Conservation (phyloP, 257 asterid genomes). For the Ilex aquifolium region DNA sequence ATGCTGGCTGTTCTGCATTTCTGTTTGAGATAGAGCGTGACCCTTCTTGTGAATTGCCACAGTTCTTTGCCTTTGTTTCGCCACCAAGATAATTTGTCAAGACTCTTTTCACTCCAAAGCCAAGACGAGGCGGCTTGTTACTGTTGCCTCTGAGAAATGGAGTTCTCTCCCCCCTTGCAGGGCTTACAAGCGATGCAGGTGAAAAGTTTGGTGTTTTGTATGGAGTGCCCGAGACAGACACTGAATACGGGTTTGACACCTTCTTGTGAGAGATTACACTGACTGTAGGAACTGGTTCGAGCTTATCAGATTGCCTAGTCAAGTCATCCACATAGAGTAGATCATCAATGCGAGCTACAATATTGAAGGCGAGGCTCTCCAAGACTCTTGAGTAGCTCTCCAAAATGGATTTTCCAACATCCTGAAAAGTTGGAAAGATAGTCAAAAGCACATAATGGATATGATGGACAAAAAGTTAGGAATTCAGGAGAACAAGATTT, state of each 20-base stretch:
- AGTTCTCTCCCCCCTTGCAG: constrained; percentile 56
- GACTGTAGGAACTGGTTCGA: constrained; percentile 29
- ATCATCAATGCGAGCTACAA: constrained; percentile 77
- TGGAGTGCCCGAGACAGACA: constrained; percentile 69
- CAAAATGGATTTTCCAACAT: constrained; percentile 79
- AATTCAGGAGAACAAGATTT: not conserved
- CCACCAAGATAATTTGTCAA: constrained; percentile 66
- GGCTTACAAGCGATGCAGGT: constrained; percentile 45
- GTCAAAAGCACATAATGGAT: constrained; percentile 1
- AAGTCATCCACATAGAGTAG: constrained; percentile 76
- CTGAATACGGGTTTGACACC: constrained; percentile 38
- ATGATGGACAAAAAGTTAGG: not conserved
- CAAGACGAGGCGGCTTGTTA: constrained; percentile 54
- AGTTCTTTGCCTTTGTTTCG: constrained; percentile 42
- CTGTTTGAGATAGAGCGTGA: constrained; percentile 34
- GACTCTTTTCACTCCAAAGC: constrained; percentile 69
- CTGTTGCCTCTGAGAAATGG: constrained; percentile 35
- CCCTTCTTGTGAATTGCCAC: constrained; percentile 29
- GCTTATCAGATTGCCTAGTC: constrained; percentile 51
- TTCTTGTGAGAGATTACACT: constrained; percentile 43
- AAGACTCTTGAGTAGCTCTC: constrained; percentile 98
- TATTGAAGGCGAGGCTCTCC: constrained; percentile 85
- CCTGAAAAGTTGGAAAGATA: constrained; percentile 34
- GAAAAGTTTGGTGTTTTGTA: constrained; percentile 60
- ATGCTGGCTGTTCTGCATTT: constrained; percentile 9